A percentile compares a stretch with the other conserved stretches of the same genome.
These are phyloP conservation scores for Musa balbisiana DNA, from an alignment of 202 grass and related monocot species.

Conservation along the genomic window DNA sequence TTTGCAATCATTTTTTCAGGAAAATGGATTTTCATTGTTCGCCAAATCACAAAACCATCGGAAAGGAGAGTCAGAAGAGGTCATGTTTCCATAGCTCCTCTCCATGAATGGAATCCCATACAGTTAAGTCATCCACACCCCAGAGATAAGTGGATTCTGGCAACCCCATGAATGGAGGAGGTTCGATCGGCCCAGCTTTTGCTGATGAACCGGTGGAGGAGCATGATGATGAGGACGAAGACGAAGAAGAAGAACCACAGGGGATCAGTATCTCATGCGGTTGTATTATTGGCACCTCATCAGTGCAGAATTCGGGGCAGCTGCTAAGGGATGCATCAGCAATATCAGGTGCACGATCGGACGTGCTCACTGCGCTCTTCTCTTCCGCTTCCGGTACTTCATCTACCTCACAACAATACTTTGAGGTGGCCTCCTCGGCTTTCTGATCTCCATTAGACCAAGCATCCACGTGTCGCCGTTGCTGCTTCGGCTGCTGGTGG, in stretches of 20 bases:
- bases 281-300: neutral
- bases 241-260: neutral
- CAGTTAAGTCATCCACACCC: neutral
- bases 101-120: neutral
- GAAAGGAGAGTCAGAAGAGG: neutral
- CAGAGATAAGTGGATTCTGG: neutral
- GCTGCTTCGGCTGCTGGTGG: neutral
- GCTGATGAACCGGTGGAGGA: neutral
- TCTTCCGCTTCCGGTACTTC: neutral
- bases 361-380: neutral
- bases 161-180: neutral
- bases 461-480: too few species aligned
- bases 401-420: neutral
- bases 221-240: neutral
- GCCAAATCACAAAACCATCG: too few species aligned
- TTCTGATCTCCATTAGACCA: too few species aligned
- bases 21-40: too few species aligned
- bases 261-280: neutral
- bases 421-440: too few species aligned
- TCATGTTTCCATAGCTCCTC: neutral
- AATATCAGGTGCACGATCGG: neutral
- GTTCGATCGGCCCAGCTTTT: neutral
- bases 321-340: neutral
- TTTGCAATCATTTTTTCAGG: too few species aligned
- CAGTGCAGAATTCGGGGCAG: slow-evolving; percentile 3